Evolutionary conservation across 2,329 filamentous ascomycete genomes (phyloP), one percentile per base, ranked within the genome.

Genomic region (Pestalotiopsis sp.): DNA sequence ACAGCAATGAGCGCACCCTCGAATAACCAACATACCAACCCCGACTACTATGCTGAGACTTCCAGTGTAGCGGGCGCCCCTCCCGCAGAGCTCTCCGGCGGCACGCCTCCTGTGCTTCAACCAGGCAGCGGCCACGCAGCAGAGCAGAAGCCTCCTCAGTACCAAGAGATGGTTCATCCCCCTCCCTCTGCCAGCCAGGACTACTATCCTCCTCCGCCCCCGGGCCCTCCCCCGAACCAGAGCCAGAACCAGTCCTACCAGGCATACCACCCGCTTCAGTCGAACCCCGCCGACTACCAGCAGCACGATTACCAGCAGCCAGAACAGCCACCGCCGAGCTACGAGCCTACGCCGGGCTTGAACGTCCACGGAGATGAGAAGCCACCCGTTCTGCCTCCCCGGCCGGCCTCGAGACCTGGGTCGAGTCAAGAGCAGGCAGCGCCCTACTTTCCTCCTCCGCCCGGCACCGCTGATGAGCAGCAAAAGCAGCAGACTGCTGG

Each of bases 221-320:
- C 66, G 13, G 66, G 66, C 31, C 68, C 68, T 23, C 68, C 68
- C 1, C 58, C 66, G 20, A 56, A 20, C 25, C 66, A 67, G 31
- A 36, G 23, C 25, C 45, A 52, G 13, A 56, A 36, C 40, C 66
- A 67, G 27, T 14, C 23, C 25, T 27, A 59, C n/a, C 57, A 67
- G 31, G 36, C 52, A 38, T 66, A 68, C 27, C 66, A 70, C 63
- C 68, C 68, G 17, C 66, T 70, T 6, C 66, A 70, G 66, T 70
- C 68, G 25, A 63, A 70, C 36, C 68, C 68, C 14, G 41, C 68
- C 6, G 49, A 66, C 61, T 60, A 67, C 61, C 27, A 31, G 27
- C 27, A 31, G 27, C 27, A 31, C 6, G 27, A 31, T 1, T 31
- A 31, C 5, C 27, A 31, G 6, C 20, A 31, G 6, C 20, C 45